Conservation (phyloP, 225 moss, liverwort and hornwort species). For the Marchantia polymorpha region DNA sequence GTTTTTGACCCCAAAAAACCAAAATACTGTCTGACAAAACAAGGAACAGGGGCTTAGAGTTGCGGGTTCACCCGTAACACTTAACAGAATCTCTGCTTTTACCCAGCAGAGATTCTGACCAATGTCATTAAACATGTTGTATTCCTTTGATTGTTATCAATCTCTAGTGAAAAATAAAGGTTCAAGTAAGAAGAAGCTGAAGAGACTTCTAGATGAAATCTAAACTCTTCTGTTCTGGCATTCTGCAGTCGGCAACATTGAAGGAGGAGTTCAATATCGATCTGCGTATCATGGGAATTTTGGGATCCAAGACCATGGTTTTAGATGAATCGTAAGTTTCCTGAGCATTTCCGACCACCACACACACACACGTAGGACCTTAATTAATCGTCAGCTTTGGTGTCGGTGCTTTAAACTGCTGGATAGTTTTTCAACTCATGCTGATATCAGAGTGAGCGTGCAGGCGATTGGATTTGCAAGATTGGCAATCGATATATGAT, state of each 20-base stretch:
- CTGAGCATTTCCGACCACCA: background rate
- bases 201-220: background rate
- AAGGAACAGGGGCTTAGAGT: no score
- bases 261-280: slow-evolving; percentile 82
- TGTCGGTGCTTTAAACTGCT: no score
- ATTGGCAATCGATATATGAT: slow-evolving; percentile 65
- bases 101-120: no score
- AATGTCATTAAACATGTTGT: no score
- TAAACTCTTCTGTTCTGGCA: background rate
- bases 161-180: background rate
- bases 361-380: background rate
- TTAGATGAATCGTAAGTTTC: slow-evolving; percentile 77
- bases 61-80: no score
- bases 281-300: slow-evolving; percentile 84
- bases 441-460: background rate
- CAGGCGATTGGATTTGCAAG: slow-evolving; percentile 81
- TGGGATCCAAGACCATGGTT: slow-evolving; percentile 71
- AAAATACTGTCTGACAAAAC: no score
- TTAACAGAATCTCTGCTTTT: no score
- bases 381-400: no score
- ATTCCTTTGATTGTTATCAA: background rate
- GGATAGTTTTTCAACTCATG: background rate
- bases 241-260: slow-evolving; percentile 59
- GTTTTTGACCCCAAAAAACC: no score
- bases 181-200: background rate